Evolutionary conservation across 2,329 filamentous ascomycete genomes (phyloP).

Genomic region (Ophiostoma angusticollis): DNA sequence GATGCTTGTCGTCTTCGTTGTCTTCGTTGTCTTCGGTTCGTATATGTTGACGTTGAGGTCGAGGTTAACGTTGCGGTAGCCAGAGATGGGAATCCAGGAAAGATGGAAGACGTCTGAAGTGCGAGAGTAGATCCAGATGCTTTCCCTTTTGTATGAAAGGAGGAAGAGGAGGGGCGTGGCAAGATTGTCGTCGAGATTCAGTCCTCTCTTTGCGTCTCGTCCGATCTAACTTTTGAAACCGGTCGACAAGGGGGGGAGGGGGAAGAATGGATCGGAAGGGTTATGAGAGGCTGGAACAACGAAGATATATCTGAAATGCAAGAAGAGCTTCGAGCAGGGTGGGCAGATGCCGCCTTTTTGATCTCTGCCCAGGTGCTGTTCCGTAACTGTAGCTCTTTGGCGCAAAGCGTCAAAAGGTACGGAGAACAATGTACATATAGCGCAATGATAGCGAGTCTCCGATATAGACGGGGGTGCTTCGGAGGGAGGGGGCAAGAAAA

Average conservation of each 20-base stretch:
- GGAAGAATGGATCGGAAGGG: neutral
- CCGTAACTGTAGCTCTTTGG: too few relatives aligned
- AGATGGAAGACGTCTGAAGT: too few relatives aligned
- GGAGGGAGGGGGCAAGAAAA: too few relatives aligned
- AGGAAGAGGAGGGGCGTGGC: too few relatives aligned
- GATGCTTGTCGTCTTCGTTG: conserved; percentile 1
- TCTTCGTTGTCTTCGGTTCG: neutral
- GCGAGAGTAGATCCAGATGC: too few relatives aligned
- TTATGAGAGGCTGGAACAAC: neutral
- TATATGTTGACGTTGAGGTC: neutral
- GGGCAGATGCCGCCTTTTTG: conserved; percentile 8
- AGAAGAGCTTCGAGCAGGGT: neutral
- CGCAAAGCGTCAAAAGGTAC: too few relatives aligned
- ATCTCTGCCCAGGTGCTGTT: neutral
- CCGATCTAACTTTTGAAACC: too few relatives aligned
- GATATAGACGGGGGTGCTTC: conserved; percentile 9
- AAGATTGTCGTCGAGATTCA: neutral
- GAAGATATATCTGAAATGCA: neutral
- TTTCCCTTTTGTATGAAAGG: too few relatives aligned
- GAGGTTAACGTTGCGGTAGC: neutral
- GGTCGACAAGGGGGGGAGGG: neutral
- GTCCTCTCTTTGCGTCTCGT: neutral
- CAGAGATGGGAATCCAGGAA: neutral
- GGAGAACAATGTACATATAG: too few relatives aligned
- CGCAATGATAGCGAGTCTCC: conserved; percentile 4